Evolutionary conservation across 2,329 filamentous ascomycete species (phyloP), one percentile per base, ranked within the genome.

Genomic region (Escovopsis weberi): DNA sequence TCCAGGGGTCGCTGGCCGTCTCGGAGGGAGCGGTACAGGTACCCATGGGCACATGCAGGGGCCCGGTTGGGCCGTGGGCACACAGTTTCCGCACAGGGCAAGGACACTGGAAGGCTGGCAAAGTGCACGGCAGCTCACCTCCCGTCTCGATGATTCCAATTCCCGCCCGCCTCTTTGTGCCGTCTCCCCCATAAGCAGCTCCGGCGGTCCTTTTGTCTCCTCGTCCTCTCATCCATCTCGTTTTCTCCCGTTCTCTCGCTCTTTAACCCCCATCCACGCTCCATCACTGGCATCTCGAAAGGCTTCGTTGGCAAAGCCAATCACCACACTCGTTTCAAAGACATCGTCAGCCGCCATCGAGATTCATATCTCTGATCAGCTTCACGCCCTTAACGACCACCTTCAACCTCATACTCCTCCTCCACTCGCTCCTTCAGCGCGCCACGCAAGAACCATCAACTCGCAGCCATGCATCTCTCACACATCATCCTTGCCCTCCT

Each of bases 401-500:
- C 33, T 40, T 39, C 42, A 38, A 39, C 30, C 19, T 32, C 23
- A 6, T 23, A 23, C 37, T 33, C 37, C 19, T 37, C 48, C 43
- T 42, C 42, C 45, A 44, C 47, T 43, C 47, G 33, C 47, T 47
- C 43, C 28, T 32, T 7, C 28, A 32, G 23, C 48, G 48, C 45
- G 42, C 38, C 12, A 11, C 26, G 33, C 12, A 35, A 48, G 46
- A 49, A 41, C 40, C 40, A 45, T 33, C 40, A 45, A 33, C 39
- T 40, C 50, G 45, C 41, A 47, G 45, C 48, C 53, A 66, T 66
- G 63, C 62, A 63, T 38, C 52, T 64, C 50, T 55, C 57, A 38
- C 59, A 66, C 28, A 52, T 76, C 46, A 45, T 69, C 53, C 56
- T 70, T 46, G 66, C 67, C 47, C 56, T 70, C 48, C 64, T 78